phyloP scores from a whole-genome alignment of 768 basidiomycete genomes.

The Tylopilus cervinicoccineus region DNA sequence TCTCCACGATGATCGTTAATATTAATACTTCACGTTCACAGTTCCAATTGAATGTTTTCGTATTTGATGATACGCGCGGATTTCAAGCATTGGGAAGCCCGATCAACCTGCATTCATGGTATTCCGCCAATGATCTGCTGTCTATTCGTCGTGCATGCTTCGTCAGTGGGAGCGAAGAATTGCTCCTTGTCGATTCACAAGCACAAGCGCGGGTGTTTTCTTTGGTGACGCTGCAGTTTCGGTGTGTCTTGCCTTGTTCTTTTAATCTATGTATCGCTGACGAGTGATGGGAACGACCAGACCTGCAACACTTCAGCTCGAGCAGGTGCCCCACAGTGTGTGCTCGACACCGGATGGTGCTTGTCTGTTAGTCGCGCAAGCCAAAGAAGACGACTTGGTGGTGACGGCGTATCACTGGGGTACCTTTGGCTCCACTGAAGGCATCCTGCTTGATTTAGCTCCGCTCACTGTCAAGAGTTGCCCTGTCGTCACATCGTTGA shows the following conservation, averaged over 20 bases:
- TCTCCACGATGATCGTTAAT: rapidly evolving
- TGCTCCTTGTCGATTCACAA: slow-evolving; percentile 45
- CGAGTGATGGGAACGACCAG: slow-evolving; percentile 21
- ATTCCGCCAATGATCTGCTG: slow-evolving; percentile 22
- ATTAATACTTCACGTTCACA: slow-evolving; percentile 2
- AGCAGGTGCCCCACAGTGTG: slow-evolving; percentile 26
- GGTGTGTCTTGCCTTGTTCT: not conserved
- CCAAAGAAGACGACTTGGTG: slow-evolving; percentile 4
- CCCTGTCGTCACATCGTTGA: slow-evolving; percentile 43
- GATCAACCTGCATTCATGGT: slow-evolving; percentile 44
- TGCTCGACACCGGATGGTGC: slow-evolving; percentile 54
- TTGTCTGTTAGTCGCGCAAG: slow-evolving; percentile 43
- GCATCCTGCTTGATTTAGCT: slow-evolving; percentile 37
- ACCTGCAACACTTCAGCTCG: slow-evolving; percentile 42
- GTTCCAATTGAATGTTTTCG: slow-evolving; percentile 37
- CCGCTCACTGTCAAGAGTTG: slow-evolving; percentile 17
- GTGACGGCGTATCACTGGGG: slow-evolving; percentile 50
- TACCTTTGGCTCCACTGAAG: slow-evolving; percentile 50
- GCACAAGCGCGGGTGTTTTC: slow-evolving; percentile 50
- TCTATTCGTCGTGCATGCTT: slow-evolving; percentile 39
- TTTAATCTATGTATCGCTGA: not conserved
- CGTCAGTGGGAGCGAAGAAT: slow-evolving; percentile 48
- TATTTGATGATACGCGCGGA: slow-evolving; percentile 43
- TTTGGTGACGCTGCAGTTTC: slow-evolving; percentile 42
- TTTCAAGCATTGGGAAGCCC: slow-evolving; percentile 41